phyloP scores from a whole-genome alignment of 192 early-diverging fungal species.

The Entomortierella chlamydospora region DNA sequence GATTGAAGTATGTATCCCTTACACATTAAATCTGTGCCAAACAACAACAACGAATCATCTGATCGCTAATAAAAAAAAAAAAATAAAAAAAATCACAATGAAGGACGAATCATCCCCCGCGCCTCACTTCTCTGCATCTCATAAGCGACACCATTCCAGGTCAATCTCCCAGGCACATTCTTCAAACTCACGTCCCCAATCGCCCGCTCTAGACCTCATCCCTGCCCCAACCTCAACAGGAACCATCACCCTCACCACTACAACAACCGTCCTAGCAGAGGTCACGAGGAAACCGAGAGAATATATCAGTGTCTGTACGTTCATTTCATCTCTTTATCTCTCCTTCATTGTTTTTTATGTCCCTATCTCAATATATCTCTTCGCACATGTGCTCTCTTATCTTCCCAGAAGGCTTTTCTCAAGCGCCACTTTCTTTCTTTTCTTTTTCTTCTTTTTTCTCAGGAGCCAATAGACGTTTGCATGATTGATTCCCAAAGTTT shows the following conservation, averaged over 20 bases:
- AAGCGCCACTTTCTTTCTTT: too few species aligned
- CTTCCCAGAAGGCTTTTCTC: too few species aligned
- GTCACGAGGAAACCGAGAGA: constrained; percentile 23
- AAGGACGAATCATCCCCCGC: constrained; percentile 29
- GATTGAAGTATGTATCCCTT: too few species aligned
- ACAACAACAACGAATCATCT: too few species aligned
- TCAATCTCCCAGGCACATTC: constrained; percentile 45
- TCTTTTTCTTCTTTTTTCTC: too few species aligned
- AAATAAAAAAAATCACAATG: constrained; percentile 4
- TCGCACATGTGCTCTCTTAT: background rate
- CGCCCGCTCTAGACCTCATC: constrained; percentile 38
- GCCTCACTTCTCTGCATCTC: constrained; percentile 16
- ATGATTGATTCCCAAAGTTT: too few species aligned
- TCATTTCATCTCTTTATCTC: background rate
- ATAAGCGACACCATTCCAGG: constrained; percentile 47
- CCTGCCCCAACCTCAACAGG: constrained; percentile 34
- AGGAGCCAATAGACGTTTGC: too few species aligned
- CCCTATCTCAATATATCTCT: too few species aligned
- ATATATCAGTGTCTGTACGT: constrained; percentile 51
- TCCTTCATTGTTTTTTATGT: background rate
- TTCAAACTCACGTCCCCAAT: constrained; percentile 42
- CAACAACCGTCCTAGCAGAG: constrained; percentile 32
- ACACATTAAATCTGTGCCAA: too few species aligned
- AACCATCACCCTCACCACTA: constrained; percentile 42
- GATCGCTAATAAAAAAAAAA: background rate